Evolutionary conservation across 257 asterid genomes (phyloP), one percentile per base, ranked within the genome.

Genomic region (Salvia rosmarinus): DNA sequence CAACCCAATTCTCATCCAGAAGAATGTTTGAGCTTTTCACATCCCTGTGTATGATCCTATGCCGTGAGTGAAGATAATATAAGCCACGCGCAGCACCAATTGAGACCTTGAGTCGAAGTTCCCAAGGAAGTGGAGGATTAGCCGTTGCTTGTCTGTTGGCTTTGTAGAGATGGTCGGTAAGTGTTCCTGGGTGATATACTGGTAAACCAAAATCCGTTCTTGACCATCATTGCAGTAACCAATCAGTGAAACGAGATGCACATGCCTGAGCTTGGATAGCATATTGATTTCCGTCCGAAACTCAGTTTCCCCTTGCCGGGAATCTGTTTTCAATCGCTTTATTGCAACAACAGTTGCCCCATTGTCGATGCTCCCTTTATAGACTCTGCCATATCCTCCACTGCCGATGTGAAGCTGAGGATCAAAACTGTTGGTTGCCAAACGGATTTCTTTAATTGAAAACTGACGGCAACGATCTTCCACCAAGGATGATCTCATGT

Each of bases 341-440:
- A 89, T 77, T 44, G 94, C 96, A 56, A 89, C 84, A n/a, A 30
- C 28, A 9, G 80, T 79, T 4, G 74, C 69, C 49, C 90, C 91
- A n/a, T 63, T 61, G 35, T 87, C 87, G 19, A 89, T 82, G 25
- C 43, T 69, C 62, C n/a, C 90, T 80, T 78, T 89, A 16, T 84
- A 89, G 61, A 87, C 96, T 63, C 69, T 76, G n/a, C 94, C 96
- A 42, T 85, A 84, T 58, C 96, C 96, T 58, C 90, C 96, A 21
- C 84, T 83, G 13, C 96, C 94, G 10, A 89, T 89, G 34, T 79
- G 72, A 56, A 81, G 68, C 51, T 68, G 72, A 60, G 80, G 77
- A 67, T 78, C 75, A 67, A 89, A 89, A 64, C 78, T 52, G 74
- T 83, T 73, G 63, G 94, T 89, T 47, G 88, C 44, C 25, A 71